Evolutionary conservation across 2,329 filamentous ascomycete species (phyloP).

Genomic region (Arthrinium phaeospermum): DNA sequence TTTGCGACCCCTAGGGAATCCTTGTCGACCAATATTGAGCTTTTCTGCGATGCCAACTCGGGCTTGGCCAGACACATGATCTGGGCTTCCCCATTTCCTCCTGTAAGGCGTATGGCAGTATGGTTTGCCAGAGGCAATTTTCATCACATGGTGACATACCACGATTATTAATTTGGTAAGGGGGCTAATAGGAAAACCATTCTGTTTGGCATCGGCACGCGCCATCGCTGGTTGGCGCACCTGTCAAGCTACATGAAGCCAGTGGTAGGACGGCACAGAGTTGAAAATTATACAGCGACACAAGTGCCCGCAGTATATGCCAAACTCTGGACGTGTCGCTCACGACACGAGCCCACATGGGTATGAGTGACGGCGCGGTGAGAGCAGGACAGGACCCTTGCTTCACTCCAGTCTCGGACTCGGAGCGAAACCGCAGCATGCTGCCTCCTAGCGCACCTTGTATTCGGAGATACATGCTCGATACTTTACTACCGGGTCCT

Average conservation of each 20-base stretch:
- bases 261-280: neutral
- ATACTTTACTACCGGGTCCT: no score
- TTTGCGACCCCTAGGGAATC: neutral
- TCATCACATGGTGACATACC: neutral
- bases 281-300: neutral
- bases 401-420: neutral
- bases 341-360: neutral
- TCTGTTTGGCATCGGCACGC: neutral
- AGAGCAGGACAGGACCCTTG: neutral
- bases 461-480: neutral
- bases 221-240: neutral
- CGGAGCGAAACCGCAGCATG: neutral
- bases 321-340: neutral
- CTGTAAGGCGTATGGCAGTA: neutral
- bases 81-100: neutral
- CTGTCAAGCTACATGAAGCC: neutral
- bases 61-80: neutral
- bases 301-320: neutral
- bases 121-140: neutral
- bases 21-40: neutral
- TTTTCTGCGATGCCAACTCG: neutral
- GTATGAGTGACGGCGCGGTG: neutral
- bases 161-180: neutral
- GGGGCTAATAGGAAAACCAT: neutral
- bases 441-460: neutral